Evolutionary conservation across 192 early-diverging fungal genomes (phyloP).

Genomic region (Dissophora ornata): DNA sequence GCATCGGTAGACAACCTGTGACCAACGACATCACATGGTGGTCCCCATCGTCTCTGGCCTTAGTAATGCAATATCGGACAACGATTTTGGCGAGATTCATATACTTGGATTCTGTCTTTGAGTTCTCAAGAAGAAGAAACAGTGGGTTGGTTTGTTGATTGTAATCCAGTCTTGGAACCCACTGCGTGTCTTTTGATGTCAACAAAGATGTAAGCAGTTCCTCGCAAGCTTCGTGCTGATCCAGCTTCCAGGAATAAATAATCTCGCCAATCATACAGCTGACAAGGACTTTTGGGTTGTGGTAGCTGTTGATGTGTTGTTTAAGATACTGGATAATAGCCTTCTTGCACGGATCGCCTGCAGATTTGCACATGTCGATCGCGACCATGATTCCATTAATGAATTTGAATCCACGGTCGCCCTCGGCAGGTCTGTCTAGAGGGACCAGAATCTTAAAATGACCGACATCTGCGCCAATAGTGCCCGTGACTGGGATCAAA

Average conservation of each 20-base stretch:
- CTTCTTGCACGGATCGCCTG: neutral
- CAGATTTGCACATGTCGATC: constrained; percentile 10
- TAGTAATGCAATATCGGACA: constrained; percentile 7
- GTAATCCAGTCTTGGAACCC: constrained; percentile 12
- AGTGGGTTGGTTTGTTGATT: constrained; percentile 1
- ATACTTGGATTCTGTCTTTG: neutral
- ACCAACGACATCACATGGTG: constrained; percentile 1
- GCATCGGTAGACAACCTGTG: constrained; percentile 7
- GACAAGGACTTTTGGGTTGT: constrained; percentile 7
- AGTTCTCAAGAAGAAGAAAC: neutral
- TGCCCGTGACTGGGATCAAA: neutral
- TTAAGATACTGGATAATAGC: constrained; percentile 11
- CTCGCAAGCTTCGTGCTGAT: neutral
- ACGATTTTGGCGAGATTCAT: constrained; percentile 9
- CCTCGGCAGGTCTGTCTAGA: constrained; percentile 6
- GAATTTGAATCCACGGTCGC: constrained; percentile 6
- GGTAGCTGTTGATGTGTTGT: constrained; percentile 10
- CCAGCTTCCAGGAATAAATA: neutral
- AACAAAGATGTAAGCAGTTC: constrained; percentile 4
- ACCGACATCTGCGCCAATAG: neutral
- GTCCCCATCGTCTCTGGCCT: constrained; percentile 4
- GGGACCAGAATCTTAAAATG: neutral
- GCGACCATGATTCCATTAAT: constrained; percentile 7
- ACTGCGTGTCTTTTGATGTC: neutral
- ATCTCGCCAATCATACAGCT: constrained; percentile 6